Percentiles rank a stretch among this genome's conserved stretches.
These are phyloP conservation scores for Sphagnum tenellum DNA, from an alignment of 225 moss, liverwort and hornwort species.

Conservation along the genomic window DNA sequence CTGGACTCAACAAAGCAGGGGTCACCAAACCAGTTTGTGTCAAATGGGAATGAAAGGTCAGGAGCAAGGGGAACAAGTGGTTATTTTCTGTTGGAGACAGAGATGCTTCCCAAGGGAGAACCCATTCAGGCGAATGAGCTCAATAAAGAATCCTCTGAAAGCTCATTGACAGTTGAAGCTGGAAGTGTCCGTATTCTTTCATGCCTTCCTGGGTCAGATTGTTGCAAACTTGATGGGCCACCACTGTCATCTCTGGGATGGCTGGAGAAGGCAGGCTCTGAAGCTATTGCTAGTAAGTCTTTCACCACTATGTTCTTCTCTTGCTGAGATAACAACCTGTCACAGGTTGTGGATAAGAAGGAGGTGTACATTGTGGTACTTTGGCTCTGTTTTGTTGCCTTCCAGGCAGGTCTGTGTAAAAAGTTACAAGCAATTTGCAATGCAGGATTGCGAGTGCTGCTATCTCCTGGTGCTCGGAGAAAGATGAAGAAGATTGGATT, in stretches of 20 bases:
- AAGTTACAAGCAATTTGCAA: conserved; percentile 4
- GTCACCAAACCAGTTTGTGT: conserved; percentile 8
- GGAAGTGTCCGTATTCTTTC: conserved; percentile 50
- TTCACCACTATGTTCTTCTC: conserved; percentile 1
- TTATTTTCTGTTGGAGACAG: conserved; percentile 28
- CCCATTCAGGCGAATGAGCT: conserved; percentile 9
- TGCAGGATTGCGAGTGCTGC: conserved; percentile 58
- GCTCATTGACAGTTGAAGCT: conserved; percentile 29
- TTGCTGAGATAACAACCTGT: too few species aligned
- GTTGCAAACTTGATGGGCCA: conserved; percentile 40
- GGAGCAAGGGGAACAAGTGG: conserved; percentile 5
- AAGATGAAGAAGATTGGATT: conserved; percentile 33
- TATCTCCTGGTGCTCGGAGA: conserved; percentile 41
- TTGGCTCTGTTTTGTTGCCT: too few species aligned
- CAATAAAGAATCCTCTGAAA: background rate
- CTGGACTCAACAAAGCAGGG: background rate
- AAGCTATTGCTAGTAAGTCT: conserved; percentile 62
- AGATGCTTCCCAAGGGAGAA: conserved; percentile 22
- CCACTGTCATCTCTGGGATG: conserved; percentile 51
- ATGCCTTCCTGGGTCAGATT: conserved; percentile 34
- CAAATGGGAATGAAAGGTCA: conserved; percentile 4
- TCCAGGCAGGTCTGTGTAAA: too few species aligned
- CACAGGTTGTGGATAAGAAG: too few species aligned
- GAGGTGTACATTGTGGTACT: too few species aligned
- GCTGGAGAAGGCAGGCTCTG: conserved; percentile 65